Evolutionary conservation across 2,329 filamentous ascomycete species (phyloP), one percentile per base, ranked within the genome.

Genomic region (Thelonectria olida): DNA sequence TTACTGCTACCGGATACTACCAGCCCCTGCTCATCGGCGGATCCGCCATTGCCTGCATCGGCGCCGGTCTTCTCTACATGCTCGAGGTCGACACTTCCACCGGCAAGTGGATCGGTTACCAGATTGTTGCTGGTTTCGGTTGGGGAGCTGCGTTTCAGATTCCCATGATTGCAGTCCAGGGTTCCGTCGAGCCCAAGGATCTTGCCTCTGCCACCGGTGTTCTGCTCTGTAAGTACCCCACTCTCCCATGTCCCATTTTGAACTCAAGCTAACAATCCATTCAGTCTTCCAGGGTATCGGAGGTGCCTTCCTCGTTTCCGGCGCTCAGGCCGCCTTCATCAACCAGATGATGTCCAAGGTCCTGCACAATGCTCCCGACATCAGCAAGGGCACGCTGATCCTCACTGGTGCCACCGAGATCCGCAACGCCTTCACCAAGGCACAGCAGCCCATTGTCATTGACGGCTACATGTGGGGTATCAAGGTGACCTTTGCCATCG

Each of bases 381-480:
- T 84, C 34, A 71, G 76, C 65, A 71, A 78, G 9, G 64, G 55
- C 6, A 64, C 67, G 1, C 76, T 84, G 4, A 72, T 82, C 31
- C 67, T 76, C 2, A 79, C 79, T 0, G 82, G 82, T 15, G 82
- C 83, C 3, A 90, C 88, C 0, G 82, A 86, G 64, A 79, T 92
- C 36, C 83, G 86, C 65, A 61, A 71, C 5, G 76, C 75, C 2
- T 86, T 91, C 64, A 70, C 80, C 0, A 57, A 69, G 0, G 72
- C 84, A n/a, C 81, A 80, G 58, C 77, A 90, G 2, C 70, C 76
- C 0, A 78, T 80, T 0, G 87, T 92, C 39, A 79, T 90, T 23
- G 65, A 74, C 0, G 87, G 86, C 0, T 92, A 92, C 76, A 90
- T 85, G 67, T 76, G 85, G 54, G 85, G 86, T 0, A 85, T 90